Percentiles rank a stretch among this genome's conserved stretches.
phyloP scores from a whole-genome alignment of 495 filamentous ascomycete species.

The Melanomma pulvis-pyrius region DNA sequence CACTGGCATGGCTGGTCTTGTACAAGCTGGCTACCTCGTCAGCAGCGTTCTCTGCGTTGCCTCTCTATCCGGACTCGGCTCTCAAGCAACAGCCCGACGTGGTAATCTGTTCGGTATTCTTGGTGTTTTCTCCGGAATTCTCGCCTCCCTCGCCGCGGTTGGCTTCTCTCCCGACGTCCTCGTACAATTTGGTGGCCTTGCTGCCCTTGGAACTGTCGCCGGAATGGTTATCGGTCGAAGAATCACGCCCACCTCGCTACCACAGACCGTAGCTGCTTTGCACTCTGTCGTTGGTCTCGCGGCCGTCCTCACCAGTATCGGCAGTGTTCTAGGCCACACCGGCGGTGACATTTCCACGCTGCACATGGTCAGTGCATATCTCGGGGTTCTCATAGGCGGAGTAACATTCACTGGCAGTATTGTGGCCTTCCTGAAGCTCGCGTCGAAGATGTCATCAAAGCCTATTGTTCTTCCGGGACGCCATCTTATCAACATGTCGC shows the following conservation, averaged over 20 bases:
- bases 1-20: slow-evolving; percentile 76
- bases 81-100: slow-evolving; percentile 74
- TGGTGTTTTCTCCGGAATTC: slow-evolving; percentile 73
- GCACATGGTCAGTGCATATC: slow-evolving; percentile 76
- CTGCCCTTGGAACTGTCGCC: slow-evolving; percentile 62
- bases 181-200: slow-evolving; percentile 72
- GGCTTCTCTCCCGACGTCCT: slow-evolving; percentile 74
- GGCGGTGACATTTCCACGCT: slow-evolving; percentile 65
- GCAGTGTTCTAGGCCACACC: slow-evolving; percentile 73
- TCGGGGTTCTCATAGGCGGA: slow-evolving; percentile 77
- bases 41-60: slow-evolving; percentile 75
- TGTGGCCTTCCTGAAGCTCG: slow-evolving; percentile 78
- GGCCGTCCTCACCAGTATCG: slow-evolving; percentile 79
- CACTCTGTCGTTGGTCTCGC: slow-evolving; percentile 83
- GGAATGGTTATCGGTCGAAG: slow-evolving; percentile 69
- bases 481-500: slow-evolving; percentile 68
- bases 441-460: slow-evolving; percentile 73
- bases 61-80: slow-evolving; percentile 71
- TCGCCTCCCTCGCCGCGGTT: slow-evolving; percentile 76
- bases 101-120: slow-evolving; percentile 82
- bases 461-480: slow-evolving; percentile 69
- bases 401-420: slow-evolving; percentile 84
- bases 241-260: slow-evolving; percentile 78
- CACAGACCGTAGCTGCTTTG: slow-evolving; percentile 78
- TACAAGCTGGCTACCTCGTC: slow-evolving; percentile 78